A percentile compares a stretch with the other conserved stretches of the same genome.
These are phyloP conservation scores for Neoascochyta sp. DNA, from an alignment of 2,329 filamentous ascomycete genomes.

Conservation along the genomic window DNA sequence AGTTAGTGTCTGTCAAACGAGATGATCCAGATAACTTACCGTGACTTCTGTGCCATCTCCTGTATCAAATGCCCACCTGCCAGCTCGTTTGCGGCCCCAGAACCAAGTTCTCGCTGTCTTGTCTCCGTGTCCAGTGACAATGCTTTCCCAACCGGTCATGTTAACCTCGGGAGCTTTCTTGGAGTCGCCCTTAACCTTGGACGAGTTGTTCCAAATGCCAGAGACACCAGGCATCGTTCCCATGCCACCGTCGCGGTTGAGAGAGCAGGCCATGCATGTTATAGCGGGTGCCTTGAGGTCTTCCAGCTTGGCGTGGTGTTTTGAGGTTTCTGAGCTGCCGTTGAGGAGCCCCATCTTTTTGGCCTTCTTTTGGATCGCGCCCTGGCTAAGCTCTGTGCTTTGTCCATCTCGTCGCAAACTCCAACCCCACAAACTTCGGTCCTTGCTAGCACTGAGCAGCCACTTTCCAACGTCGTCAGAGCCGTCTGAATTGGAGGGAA, in stretches of 20 bases:
- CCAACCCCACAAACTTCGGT: constrained; percentile 94
- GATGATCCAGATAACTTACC: too few relatives aligned
- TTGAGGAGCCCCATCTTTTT: constrained; percentile 78
- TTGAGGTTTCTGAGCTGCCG: constrained; percentile 54
- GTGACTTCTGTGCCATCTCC: constrained; percentile 77
- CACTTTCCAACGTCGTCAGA: constrained; percentile 87
- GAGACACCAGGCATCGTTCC: constrained; percentile 75
- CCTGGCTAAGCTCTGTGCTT: constrained; percentile 89
- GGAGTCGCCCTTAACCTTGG: constrained; percentile 54
- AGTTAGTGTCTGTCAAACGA: too few relatives aligned
- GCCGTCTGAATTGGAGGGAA: constrained; percentile 85
- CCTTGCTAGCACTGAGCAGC: constrained; percentile 83
- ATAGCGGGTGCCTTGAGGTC: constrained; percentile 85
- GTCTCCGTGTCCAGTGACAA: constrained; percentile 89
- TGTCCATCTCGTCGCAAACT: constrained; percentile 92
- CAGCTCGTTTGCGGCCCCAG: constrained; percentile 90
- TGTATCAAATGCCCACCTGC: constrained; percentile 88
- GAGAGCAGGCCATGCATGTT: constrained; percentile 82
- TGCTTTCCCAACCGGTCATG: constrained; percentile 93
- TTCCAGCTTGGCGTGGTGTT: constrained; percentile 63
- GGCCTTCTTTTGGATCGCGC: constrained; percentile 79
- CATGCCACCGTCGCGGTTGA: constrained; percentile 93
- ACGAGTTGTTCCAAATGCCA: constrained; percentile 76
- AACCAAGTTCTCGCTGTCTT: constrained; percentile 91
- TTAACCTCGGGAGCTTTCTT: constrained; percentile 71